Evolutionary conservation across 495 filamentous ascomycete species (phyloP).

Genomic region (Penicillium silybi): DNA sequence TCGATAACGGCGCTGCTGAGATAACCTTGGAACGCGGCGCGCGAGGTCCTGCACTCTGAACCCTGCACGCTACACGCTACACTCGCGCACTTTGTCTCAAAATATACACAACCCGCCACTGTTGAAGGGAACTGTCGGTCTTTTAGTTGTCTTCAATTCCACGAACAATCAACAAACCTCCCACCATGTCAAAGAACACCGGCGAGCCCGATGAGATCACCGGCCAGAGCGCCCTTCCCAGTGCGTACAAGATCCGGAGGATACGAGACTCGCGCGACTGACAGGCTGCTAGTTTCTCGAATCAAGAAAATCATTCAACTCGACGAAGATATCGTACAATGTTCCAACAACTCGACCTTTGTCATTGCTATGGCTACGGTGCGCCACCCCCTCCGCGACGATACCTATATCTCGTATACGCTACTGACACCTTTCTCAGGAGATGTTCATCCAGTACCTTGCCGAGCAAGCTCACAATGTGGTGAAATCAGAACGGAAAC

Average conservation of each 20-base stretch:
- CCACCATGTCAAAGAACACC: conserved; percentile 76
- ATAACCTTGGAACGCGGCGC: conserved; percentile 21
- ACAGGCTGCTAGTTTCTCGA: conserved; percentile 62
- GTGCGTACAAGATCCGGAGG: conserved; percentile 49
- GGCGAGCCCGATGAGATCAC: conserved; percentile 77
- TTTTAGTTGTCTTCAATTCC: not conserved
- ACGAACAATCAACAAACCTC: not conserved
- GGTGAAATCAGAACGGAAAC: conserved; percentile 85
- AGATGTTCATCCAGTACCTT: conserved; percentile 95
- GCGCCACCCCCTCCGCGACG: conserved; percentile 16
- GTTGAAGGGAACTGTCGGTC: not conserved
- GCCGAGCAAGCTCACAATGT: conserved; percentile 81
- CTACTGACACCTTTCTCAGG: conserved; percentile 45
- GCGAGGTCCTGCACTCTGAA: conserved; percentile 14
- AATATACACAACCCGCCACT: not conserved
- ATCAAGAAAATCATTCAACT: conserved; percentile 90
- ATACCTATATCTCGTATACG: not conserved
- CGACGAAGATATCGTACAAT: conserved; percentile 78
- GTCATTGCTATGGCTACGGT: conserved; percentile 87
- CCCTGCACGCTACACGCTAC: conserved; percentile 15
- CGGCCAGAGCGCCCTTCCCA: conserved; percentile 76
- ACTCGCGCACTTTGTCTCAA: not conserved
- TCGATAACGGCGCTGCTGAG: conserved; percentile 31
- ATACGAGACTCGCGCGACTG: conserved; percentile 2
- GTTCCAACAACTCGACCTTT: conserved; percentile 93